phyloP scores from a whole-genome alignment of 768 basidiomycete genomes.

The Lanmaoa rubissima region DNA sequence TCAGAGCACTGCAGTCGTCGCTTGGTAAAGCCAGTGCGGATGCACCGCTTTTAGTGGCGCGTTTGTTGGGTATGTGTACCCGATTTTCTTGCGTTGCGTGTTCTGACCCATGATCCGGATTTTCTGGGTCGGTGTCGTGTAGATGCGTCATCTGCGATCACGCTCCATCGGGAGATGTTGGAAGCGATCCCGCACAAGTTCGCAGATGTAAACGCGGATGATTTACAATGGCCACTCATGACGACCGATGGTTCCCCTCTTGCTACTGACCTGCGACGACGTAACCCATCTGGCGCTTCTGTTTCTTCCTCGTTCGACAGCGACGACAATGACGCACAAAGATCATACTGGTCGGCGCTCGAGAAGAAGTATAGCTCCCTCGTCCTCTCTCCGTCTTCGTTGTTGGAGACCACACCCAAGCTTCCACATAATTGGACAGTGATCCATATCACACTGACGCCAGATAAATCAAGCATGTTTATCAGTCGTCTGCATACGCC shows the following conservation, averaged over 20 bases:
- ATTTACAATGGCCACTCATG: slow-evolving; percentile 72
- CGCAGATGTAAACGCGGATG: slow-evolving; percentile 47
- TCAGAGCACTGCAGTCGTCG: slow-evolving; percentile 76
- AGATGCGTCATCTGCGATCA: slow-evolving; percentile 79
- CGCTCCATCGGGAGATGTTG: slow-evolving; percentile 81
- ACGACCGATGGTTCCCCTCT: slow-evolving; percentile 43
- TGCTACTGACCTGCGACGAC: slow-evolving; percentile 17
- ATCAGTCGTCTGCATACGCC: slow-evolving; percentile 72
- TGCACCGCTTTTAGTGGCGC: slow-evolving; percentile 55
- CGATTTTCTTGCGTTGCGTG: not conserved
- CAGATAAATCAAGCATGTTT: slow-evolving; percentile 81
- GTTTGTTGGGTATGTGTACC: slow-evolving; percentile 53
- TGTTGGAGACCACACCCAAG: slow-evolving; percentile 41
- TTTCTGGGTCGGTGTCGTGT: not conserved
- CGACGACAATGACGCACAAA: slow-evolving; percentile 40
- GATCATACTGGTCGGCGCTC: slow-evolving; percentile 62
- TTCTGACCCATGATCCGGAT: not conserved
- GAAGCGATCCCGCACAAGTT: slow-evolving; percentile 79
- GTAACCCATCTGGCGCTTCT: slow-evolving; percentile 18
- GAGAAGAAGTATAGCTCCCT: slow-evolving; percentile 48
- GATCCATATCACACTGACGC: slow-evolving; percentile 78
- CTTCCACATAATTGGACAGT: slow-evolving; percentile 83
- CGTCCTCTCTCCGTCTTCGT: slow-evolving; percentile 27
- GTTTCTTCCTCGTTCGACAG: slow-evolving; percentile 21
- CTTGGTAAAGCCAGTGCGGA: slow-evolving; percentile 58